A percentile compares a stretch with the other conserved stretches of the same genome.
Evolutionary conservation across 176 grass and related monocot species (phyloP).

Genomic region (Themeda triandra): DNA sequence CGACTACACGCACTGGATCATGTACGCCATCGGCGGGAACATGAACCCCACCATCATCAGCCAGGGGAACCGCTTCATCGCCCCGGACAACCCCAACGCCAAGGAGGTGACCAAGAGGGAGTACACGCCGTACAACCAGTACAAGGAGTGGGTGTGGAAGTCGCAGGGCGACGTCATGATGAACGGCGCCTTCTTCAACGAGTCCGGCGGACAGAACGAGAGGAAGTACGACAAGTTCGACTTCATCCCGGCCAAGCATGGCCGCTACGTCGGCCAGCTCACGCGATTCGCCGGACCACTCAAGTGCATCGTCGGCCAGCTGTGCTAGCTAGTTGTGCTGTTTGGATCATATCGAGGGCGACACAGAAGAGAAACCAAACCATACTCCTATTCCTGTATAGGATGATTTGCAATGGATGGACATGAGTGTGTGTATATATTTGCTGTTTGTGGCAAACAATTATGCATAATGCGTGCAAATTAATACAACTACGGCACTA

Average conservation of each 20-base stretch:
- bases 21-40: conserved; percentile 90
- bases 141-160: conserved; percentile 80
- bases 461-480: neutral
- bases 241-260: conserved; percentile 65
- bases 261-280: conserved; percentile 35
- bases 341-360: neutral
- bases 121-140: conserved; percentile 45
- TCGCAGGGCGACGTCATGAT: conserved; percentile 62
- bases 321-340: neutral
- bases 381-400: too few relatives aligned
- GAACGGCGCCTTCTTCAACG: conserved; percentile 80
- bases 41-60: conserved; percentile 80
- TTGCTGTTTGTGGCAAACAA: neutral
- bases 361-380: neutral
- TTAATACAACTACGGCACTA: neutral
- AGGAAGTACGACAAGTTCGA: conserved; percentile 22
- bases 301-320: conserved; percentile 28
- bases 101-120: conserved; percentile 87
- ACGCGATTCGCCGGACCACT: conserved; percentile 61
- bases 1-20: conserved; percentile 88
- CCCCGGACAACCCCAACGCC: conserved; percentile 16
- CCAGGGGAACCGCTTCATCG: conserved; percentile 77
- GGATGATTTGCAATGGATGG: neutral
- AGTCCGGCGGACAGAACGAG: conserved; percentile 46
- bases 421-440: neutral